Evolutionary conservation across 208 protist species (phyloP).

Genomic region (Leishmania aethiopica): DNA sequence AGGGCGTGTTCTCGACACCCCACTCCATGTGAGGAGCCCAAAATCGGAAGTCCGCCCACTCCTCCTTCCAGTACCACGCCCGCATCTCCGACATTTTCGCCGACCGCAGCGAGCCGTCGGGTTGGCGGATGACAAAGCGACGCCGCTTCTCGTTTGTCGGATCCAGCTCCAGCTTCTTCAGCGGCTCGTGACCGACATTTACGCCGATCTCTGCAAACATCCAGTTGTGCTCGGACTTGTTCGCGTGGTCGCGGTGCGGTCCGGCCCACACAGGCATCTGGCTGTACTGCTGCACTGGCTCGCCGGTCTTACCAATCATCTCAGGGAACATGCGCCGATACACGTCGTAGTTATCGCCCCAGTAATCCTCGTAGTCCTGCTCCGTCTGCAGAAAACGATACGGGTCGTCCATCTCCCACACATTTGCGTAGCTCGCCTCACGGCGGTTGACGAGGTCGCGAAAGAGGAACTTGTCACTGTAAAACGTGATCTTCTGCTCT

Average conservation of each 20-base stretch:
- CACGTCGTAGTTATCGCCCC: slow-evolving; percentile 95
- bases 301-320: slow-evolving; percentile 91
- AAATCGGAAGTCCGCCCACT: slow-evolving; percentile 95
- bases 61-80: slow-evolving; percentile 95
- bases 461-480: slow-evolving; percentile 94
- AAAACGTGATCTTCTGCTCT: slow-evolving; percentile 94
- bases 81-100: slow-evolving; percentile 96
- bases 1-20: slow-evolving; percentile 92
- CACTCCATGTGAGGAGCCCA: slow-evolving; percentile 95
- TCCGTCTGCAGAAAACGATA: slow-evolving; percentile 95
- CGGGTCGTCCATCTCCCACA: slow-evolving; percentile 95
- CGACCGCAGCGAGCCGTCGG: slow-evolving; percentile 92
- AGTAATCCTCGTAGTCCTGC: slow-evolving; percentile 94
- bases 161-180: slow-evolving; percentile 93
- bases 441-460: slow-evolving; percentile 91
- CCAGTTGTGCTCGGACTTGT: slow-evolving; percentile 94
- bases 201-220: slow-evolving; percentile 95
- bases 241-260: slow-evolving; percentile 90
- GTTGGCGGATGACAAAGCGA: slow-evolving; percentile 92
- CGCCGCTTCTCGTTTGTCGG: slow-evolving; percentile 94
- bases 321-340: slow-evolving; percentile 94
- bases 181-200: slow-evolving; percentile 92
- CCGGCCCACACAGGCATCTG: slow-evolving; percentile 93
- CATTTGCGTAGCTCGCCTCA: slow-evolving; percentile 94
- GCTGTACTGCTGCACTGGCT: slow-evolving; percentile 94